Percentiles rank a stretch among this genome's conserved stretches.
These are phyloP conservation scores for Fusarium nelsonii DNA, from an alignment of 2,329 filamentous ascomycete species.

Conservation along the genomic window DNA sequence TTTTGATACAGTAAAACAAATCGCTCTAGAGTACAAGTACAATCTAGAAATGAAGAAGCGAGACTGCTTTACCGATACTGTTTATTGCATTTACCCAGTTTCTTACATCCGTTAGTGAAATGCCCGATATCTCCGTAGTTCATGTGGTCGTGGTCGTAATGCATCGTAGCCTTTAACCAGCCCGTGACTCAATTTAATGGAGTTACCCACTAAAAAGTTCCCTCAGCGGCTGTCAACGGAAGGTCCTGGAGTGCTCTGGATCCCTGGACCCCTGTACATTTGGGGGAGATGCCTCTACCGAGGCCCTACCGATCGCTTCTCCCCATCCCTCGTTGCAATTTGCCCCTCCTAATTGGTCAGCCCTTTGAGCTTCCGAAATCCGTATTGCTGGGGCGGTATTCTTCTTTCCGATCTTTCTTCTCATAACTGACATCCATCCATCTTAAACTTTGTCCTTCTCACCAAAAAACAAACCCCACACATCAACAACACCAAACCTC, in stretches of 20 bases:
- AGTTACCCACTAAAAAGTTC: conserved; percentile 30
- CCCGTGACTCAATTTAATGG: conserved; percentile 15
- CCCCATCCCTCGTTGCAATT: conserved; percentile 42
- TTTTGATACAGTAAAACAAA: conserved; percentile 29
- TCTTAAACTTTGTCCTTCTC: conserved; percentile 16
- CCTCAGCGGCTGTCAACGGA: conserved; percentile 39
- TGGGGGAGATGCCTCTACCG: conserved; percentile 40
- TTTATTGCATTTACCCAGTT: neutral
- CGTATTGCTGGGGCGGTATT: conserved; percentile 37
- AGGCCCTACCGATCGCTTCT: conserved; percentile 43
- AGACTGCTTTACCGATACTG: conserved; percentile 29
- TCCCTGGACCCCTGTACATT: conserved; percentile 6
- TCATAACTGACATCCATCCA: conserved; percentile 25
- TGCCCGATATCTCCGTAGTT: conserved; percentile 22
- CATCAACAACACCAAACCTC: conserved; percentile 12
- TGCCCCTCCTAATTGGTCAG: conserved; percentile 48
- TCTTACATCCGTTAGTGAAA: neutral
- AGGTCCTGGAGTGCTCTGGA: conserved; percentile 35
- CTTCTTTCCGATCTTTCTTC: conserved; percentile 47
- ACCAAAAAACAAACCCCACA: conserved; percentile 7
- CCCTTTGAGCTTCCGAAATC: conserved; percentile 39
- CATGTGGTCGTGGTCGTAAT: conserved; percentile 12
- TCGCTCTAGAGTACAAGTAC: conserved; percentile 20
- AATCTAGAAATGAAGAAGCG: conserved; percentile 27
- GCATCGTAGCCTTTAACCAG: conserved; percentile 9